These are phyloP conservation scores for Coelastrella sp. DNA, from an alignment of 139 green algal genomes.

Conservation along the genomic window DNA sequence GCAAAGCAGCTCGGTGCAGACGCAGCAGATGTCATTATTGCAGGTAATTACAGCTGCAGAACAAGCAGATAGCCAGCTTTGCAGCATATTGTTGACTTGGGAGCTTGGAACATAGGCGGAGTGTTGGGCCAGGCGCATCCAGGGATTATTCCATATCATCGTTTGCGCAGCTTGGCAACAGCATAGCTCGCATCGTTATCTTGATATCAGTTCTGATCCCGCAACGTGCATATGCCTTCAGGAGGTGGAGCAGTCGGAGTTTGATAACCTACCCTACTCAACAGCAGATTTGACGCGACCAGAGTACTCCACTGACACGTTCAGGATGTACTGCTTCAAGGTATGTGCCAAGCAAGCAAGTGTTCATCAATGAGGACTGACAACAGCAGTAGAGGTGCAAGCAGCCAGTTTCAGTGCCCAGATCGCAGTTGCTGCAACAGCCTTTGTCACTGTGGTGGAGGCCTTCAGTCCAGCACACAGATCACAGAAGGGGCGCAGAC, in stretches of 20 bases:
- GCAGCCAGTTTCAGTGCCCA: background rate
- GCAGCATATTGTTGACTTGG: background rate
- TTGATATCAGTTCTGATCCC: background rate
- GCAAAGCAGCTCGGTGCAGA: background rate
- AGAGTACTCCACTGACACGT: constrained; percentile 88
- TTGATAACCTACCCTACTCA: constrained; percentile 61
- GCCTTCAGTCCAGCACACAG: too few relatives aligned
- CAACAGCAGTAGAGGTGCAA: background rate
- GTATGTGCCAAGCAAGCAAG: constrained; percentile 47
- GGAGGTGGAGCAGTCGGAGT: constrained; percentile 2
- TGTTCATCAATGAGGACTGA: background rate
- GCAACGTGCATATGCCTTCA: background rate
- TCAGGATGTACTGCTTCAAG: constrained; percentile 92
- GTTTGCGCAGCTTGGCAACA: background rate
- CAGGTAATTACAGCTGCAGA: background rate
- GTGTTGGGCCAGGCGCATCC: background rate
- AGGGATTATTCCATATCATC: background rate
- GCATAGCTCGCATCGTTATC: background rate
- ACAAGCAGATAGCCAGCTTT: background rate
- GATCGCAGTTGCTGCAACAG: background rate
- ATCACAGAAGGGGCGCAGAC: too few relatives aligned
- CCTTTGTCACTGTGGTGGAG: too few relatives aligned
- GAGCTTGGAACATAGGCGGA: background rate
- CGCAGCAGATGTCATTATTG: background rate
- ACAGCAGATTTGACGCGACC: constrained; percentile 78